These are phyloP conservation scores for Jaenimonas drosophilae DNA, from an alignment of 208 protist species.

Conservation along the genomic window DNA sequence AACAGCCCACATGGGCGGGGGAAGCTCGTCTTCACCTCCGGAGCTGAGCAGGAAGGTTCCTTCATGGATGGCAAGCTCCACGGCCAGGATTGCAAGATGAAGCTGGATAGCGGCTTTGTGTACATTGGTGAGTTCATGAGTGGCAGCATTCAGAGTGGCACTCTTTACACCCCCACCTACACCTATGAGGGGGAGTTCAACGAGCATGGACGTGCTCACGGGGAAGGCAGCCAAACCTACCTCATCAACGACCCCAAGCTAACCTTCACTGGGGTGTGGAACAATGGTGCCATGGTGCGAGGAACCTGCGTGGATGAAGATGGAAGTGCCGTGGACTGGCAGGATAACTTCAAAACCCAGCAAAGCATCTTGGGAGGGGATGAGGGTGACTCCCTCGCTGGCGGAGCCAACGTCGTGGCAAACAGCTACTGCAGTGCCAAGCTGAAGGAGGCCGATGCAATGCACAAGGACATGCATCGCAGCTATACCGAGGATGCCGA, in stretches of 20 bases:
- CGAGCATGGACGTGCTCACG: slow-evolving; percentile 74
- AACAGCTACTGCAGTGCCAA: slow-evolving; percentile 77
- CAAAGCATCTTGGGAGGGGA: slow-evolving; percentile 49
- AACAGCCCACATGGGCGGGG: slow-evolving; percentile 85
- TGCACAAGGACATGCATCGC: slow-evolving; percentile 55
- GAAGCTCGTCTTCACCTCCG: slow-evolving; percentile 57
- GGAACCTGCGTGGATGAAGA: slow-evolving; percentile 81
- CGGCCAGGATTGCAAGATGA: slow-evolving; percentile 78
- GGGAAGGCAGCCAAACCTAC: slow-evolving; percentile 83
- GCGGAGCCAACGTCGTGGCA: slow-evolving; percentile 47
- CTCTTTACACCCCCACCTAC: slow-evolving; percentile 83
- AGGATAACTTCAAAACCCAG: slow-evolving; percentile 78
- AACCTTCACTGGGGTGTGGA: slow-evolving; percentile 82
- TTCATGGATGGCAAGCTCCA: slow-evolving; percentile 86
- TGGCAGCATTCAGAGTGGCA: slow-evolving; percentile 64
- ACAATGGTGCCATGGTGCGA: slow-evolving; percentile 71
- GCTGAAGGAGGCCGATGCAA: slow-evolving; percentile 58
- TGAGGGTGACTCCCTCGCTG: slow-evolving; percentile 17
- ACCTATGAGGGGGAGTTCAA: slow-evolving; percentile 89
- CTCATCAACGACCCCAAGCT: slow-evolving; percentile 75
- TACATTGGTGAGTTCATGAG: slow-evolving; percentile 85
- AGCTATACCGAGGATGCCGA: slow-evolving; percentile 74
- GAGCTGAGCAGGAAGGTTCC: slow-evolving; percentile 76
- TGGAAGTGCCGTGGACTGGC: slow-evolving; percentile 79
- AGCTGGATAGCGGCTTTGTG: slow-evolving; percentile 84